Evolutionary conservation across 1,284 basidiomycete species (phyloP).

Genomic region (Pseudozyma sp.): DNA sequence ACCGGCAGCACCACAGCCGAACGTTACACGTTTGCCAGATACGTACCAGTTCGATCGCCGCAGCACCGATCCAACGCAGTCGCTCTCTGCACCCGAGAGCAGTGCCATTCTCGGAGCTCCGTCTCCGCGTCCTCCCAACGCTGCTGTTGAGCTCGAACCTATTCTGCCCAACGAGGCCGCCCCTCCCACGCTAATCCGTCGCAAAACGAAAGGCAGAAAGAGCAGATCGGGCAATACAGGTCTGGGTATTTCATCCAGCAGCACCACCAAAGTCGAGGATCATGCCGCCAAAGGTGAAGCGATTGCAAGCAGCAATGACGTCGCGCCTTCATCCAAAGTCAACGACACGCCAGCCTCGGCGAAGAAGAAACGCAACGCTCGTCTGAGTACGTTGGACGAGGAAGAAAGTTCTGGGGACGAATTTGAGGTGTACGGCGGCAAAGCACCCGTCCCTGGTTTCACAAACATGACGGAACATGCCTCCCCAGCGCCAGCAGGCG

Average conservation of each 20-base stretch:
- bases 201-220: constrained; percentile 36
- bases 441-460: constrained; percentile 50
- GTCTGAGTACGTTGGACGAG: constrained; percentile 51
- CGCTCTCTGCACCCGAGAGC: constrained; percentile 12
- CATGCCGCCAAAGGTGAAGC: neutral
- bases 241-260: constrained; percentile 48
- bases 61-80: constrained; percentile 12
- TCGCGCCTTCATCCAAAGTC: neutral
- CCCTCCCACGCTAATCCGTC: constrained; percentile 76
- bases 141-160: constrained; percentile 86
- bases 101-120: constrained; percentile 56
- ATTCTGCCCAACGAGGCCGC: constrained; percentile 86
- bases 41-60: constrained; percentile 46
- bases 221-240: constrained; percentile 32
- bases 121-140: constrained; percentile 66
- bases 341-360: constrained; percentile 9
- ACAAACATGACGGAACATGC: constrained; percentile 27
- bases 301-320: neutral
- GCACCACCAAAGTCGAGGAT: constrained; percentile 12
- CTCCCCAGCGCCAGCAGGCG: neutral
- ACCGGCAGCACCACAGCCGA: constrained; percentile 68
- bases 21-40: constrained; percentile 65
- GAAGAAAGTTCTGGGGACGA: constrained; percentile 64
- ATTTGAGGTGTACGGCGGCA: constrained; percentile 68
- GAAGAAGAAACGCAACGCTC: constrained; percentile 24